These are phyloP conservation scores for Ephemerocybe angulata DNA, from an alignment of 768 basidiomycete species.

Conservation along the genomic window DNA sequence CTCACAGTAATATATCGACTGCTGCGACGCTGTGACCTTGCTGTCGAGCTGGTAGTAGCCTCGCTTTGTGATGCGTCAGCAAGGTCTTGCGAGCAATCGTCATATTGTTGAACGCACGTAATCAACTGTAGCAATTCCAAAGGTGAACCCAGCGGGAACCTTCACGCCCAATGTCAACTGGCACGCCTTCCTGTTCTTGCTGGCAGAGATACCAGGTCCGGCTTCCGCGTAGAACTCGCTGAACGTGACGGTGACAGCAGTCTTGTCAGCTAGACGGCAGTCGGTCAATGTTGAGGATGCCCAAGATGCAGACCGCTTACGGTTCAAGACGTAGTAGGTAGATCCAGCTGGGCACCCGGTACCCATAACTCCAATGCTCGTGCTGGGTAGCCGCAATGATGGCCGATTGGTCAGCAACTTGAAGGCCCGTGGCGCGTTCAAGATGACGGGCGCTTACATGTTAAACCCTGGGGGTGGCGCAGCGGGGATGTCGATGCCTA, in stretches of 20 bases:
- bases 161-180: constrained; percentile 21
- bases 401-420: not conserved
- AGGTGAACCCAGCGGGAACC: constrained; percentile 21
- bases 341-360: constrained; percentile 19
- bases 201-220: constrained; percentile 16
- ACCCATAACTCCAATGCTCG: constrained; percentile 17
- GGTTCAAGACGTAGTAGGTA: constrained; percentile 12
- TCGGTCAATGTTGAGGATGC: not conserved
- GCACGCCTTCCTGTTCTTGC: constrained; percentile 22
- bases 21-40: constrained; percentile 16
- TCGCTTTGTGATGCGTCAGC: constrained; percentile 1
- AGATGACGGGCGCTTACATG: constrained; percentile 2
- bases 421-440: not conserved
- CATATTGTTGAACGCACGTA: constrained; percentile 12
- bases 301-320: not conserved
- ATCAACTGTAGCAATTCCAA: constrained; percentile 18
- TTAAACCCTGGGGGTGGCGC: constrained; percentile 11
- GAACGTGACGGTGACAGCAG: not conserved
- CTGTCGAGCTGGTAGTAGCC: constrained; percentile 21
- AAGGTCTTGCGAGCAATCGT: not conserved
- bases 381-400: constrained; percentile 9
- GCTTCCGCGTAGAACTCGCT: constrained; percentile 8
- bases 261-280: not conserved
- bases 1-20: constrained; percentile 21
- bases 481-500: not conserved